phyloP scores from a whole-genome alignment of 345 rosid species.

The Eucalyptus cladocalyx region DNA sequence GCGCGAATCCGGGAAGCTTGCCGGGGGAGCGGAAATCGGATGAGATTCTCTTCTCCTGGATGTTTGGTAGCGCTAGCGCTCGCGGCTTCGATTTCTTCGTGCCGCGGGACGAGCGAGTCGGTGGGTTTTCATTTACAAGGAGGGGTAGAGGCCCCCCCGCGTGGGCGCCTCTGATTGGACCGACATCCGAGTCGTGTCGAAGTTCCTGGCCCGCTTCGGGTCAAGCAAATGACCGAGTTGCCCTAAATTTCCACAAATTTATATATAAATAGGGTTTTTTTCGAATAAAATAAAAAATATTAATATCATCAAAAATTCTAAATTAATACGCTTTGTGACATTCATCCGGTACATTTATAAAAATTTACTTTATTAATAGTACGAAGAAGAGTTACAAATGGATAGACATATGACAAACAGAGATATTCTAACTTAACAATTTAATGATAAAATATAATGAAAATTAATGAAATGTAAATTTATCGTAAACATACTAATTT shows the following conservation, averaged over 20 bases:
- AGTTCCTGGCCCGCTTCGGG: background rate
- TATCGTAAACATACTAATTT: no score
- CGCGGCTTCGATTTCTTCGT: background rate
- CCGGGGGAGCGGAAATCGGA: background rate
- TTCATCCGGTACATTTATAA: accelerated
- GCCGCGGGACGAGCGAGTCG: background rate
- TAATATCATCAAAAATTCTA: accelerated
- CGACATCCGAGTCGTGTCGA: background rate
- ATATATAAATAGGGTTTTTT: background rate
- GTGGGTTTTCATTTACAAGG: background rate
- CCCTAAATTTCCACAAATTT: background rate
- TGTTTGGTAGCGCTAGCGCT: background rate
- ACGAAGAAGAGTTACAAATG: no score
- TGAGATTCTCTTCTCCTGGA: background rate
- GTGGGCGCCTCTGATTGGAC: background rate
- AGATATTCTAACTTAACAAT: accelerated
- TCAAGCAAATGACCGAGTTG: background rate
- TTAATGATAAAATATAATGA: accelerated
- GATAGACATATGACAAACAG: accelerated
- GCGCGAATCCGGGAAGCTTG: background rate
- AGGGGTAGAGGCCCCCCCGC: background rate
- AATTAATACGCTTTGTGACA: no score
- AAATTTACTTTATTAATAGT: accelerated
- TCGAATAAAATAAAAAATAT: accelerated
- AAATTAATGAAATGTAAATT: no score